A percentile compares a stretch with the other conserved stretches of the same genome.
Conservation (phyloP, 257 asterid genomes). For the Nemophila menziesii region DNA sequence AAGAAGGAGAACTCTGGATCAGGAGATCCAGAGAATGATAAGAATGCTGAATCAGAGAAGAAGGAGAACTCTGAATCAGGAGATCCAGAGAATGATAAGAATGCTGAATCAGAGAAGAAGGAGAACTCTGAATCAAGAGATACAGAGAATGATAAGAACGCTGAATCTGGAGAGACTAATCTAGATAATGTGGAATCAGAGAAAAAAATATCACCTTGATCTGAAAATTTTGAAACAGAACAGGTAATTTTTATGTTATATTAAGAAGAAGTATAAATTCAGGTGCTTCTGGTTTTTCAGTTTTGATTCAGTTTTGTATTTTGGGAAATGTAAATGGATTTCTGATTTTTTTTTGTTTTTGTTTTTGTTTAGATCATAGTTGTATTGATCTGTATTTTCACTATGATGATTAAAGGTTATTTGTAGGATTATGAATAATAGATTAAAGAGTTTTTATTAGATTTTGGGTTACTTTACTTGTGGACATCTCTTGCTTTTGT, state of each 20-base stretch:
- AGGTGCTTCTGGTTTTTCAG: conserved; percentile 29
- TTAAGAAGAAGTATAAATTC: conserved; percentile 21
- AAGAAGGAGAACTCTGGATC: conserved; percentile 19
- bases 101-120: too few species aligned
- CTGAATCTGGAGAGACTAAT: too few species aligned
- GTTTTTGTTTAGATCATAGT: conserved; percentile 15
- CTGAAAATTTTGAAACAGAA: conserved; percentile 22
- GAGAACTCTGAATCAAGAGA: conserved; percentile 25
- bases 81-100: too few species aligned
- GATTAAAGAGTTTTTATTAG: conserved; percentile 6
- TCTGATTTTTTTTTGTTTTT: conserved; percentile 13
- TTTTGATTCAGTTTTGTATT: conserved; percentile 22
- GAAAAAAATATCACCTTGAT: conserved; percentile 24
- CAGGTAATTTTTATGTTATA: conserved; percentile 42
- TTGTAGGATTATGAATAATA: conserved; percentile 14
- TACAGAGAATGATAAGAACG: too few species aligned
- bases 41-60: too few species aligned
- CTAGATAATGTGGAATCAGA: conserved; percentile 19
- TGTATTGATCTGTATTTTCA: conserved; percentile 26
- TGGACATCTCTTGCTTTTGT: neutral
- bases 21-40: conserved; percentile 25
- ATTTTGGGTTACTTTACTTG: neutral
- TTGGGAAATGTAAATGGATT: conserved; percentile 32
- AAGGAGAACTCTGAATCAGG: conserved; percentile 23
- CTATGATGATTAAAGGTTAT: conserved; percentile 4